These are phyloP conservation scores for Lactifluus hygrophoroides DNA, from an alignment of 768 basidiomycete species.

Conservation along the genomic window DNA sequence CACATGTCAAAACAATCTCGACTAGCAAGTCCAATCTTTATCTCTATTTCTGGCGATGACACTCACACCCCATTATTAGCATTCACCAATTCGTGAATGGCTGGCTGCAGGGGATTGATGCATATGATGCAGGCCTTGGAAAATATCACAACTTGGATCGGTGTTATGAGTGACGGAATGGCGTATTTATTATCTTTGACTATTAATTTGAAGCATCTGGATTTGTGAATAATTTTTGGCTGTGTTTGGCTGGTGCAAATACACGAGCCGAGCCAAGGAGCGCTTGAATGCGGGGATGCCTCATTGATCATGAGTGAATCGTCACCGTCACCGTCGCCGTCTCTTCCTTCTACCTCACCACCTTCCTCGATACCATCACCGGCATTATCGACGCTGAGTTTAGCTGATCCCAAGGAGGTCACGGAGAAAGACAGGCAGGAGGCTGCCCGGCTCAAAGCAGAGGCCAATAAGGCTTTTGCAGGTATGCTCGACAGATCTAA, in stretches of 20 bases:
- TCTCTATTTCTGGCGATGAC: background rate
- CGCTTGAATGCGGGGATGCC: background rate
- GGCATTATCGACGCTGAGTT: conserved; percentile 40
- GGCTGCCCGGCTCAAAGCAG: conserved; percentile 65
- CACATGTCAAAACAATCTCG: conserved; percentile 74
- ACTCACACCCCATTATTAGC: conserved; percentile 29
- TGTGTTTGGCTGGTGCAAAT: background rate
- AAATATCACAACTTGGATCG: conserved; percentile 56
- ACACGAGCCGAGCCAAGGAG: background rate
- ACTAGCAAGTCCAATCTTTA: conserved; percentile 50
- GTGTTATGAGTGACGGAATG: conserved; percentile 22
- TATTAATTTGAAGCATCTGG: too few relatives aligned
- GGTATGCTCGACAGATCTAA: conserved; percentile 34
- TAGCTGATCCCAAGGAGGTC: conserved; percentile 38
- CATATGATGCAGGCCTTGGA: conserved; percentile 44
- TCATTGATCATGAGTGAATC: conserved; percentile 25
- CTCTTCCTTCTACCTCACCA: conserved; percentile 40
- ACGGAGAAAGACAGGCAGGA: conserved; percentile 62
- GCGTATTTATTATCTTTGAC: background rate
- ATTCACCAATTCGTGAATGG: conserved; percentile 66
- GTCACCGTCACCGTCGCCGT: conserved; percentile 31
- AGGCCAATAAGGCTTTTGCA: conserved; percentile 84
- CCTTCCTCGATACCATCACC: conserved; percentile 53
- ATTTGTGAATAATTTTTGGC: too few relatives aligned
- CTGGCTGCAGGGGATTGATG: conserved; percentile 54